Evolutionary conservation across 78 protist species (phyloP).

Genomic region (Dictyostelium intermedium): DNA sequence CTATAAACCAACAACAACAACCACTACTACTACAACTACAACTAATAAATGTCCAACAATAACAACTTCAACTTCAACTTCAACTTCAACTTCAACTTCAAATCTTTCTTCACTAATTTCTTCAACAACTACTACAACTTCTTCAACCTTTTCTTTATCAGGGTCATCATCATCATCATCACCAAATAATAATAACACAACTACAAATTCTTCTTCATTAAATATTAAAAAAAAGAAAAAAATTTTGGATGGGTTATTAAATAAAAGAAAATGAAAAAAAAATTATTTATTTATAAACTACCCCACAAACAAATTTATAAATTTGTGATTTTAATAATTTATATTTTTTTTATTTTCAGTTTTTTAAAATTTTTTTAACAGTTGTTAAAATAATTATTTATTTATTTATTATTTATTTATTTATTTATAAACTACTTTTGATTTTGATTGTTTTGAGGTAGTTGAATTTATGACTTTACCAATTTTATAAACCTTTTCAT

Average conservation of each 20-base stretch:
- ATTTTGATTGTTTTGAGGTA: neutral
- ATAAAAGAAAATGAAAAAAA: neutral
- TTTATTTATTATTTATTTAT: neutral
- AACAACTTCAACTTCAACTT: neutral
- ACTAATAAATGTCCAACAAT: no score
- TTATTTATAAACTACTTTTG: constrained; percentile 57
- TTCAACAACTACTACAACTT: neutral
- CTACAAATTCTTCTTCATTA: neutral
- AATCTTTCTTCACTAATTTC: neutral
- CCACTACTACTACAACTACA: neutral
- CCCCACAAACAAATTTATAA: neutral
- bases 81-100: neutral
- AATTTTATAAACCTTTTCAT: constrained; percentile 60
- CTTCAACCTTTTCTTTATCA: no score
- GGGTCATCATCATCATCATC: no score
- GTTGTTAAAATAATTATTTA: neutral
- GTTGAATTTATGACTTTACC: constrained; percentile 32
- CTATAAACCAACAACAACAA: neutral
- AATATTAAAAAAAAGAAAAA: neutral
- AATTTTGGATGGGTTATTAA: neutral
- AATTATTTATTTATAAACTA: neutral
- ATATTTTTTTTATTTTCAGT: neutral
- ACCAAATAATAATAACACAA: neutral
- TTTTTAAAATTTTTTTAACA: no score
- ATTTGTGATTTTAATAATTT: neutral